Base-by-base conservation (phyloP, 2,329 filamentous ascomycete genomes). In the Didymella segeticola region DNA sequence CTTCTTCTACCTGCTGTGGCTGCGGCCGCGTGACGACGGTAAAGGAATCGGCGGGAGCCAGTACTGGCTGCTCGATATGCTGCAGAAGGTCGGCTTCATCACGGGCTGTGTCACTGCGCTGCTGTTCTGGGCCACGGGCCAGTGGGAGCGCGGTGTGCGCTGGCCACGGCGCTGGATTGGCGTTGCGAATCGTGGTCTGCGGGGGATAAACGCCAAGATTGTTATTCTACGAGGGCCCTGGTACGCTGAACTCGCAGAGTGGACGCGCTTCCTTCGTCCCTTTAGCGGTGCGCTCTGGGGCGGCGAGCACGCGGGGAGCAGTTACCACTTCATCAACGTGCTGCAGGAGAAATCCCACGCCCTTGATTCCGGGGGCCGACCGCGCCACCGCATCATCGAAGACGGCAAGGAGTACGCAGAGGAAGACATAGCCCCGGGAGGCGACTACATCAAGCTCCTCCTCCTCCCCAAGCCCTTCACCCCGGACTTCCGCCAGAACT, bases 21-120 rank as follows among this genome's bases (percentile, higher is more conserved):
- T 98, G 62, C 89, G 91, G n/a, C 93, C 93, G n/a, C 87, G 93
- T 61, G 93, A 97, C 75, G 93, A 98, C 79, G 93, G 93, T 61
- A 87, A 85, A 62, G 93, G 93, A 30, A 86, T 96, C 5, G 95
- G 95, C 46, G 93, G 95, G 26, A 93, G 89, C 12, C 91, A 96
- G 47, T 99, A 99, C 81, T 98, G 93, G 93, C 88, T 96, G 23
- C 85, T 98, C 3, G 93, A 98, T 69, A 90, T 90, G 72, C 85
- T 85, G 7, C 91, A 98, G 77, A 96, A 95, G 74, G 86, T 99
- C 47, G 93, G 90, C 67, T 89, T 97, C 70, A 90, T 96, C 76
- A 92, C 91, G 20, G 95, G 95, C 39, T 83, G 96, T 54, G 88
- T 97, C 55, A 97, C 93, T 0, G 89, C 86, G 29, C 82, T 92